Conservation (phyloP, 2,329 filamentous ascomycete genomes). For the Calonectria honghensis region DNA sequence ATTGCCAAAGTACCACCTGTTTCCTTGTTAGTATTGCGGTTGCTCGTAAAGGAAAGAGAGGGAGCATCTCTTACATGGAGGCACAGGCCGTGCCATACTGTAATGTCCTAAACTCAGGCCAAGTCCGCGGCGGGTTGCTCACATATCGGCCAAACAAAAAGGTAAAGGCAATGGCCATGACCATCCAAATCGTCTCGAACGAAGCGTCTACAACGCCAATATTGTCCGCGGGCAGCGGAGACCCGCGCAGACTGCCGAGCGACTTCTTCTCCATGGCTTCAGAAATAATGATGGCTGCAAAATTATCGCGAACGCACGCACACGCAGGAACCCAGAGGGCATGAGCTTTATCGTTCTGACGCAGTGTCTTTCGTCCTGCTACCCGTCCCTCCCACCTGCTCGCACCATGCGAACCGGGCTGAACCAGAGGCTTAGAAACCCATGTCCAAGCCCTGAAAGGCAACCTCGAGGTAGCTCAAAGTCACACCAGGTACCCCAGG, state of each 20-base stretch:
- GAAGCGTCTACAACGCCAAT: slow-evolving; percentile 21
- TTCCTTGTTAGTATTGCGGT: background rate
- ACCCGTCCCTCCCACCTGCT: background rate
- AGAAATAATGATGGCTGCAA: background rate
- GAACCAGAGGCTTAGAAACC: background rate
- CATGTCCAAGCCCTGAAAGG: background rate
- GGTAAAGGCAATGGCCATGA: background rate
- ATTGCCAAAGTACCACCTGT: slow-evolving; percentile 38
- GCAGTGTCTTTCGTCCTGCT: background rate
- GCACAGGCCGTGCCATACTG: slow-evolving; percentile 22
- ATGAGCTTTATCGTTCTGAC: slow-evolving; percentile 11
- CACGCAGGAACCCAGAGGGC: background rate
- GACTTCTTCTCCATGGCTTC: slow-evolving; percentile 36
- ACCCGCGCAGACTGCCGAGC: slow-evolving; percentile 26
- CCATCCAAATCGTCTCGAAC: slow-evolving; percentile 41
- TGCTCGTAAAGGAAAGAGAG: too few relatives aligned
- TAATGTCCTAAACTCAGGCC: slow-evolving; percentile 39
- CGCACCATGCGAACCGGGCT: background rate
- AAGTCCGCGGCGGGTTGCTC: slow-evolving; percentile 13
- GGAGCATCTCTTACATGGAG: slow-evolving; percentile 26
- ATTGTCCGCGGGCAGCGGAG: slow-evolving; percentile 23
- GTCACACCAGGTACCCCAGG: slow-evolving; percentile 30
- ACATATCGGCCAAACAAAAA: slow-evolving; percentile 18
- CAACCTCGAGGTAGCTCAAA: background rate
- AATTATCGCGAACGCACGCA: background rate